Percentiles rank a stretch among this genome's conserved stretches.
Evolutionary conservation across 2,329 filamentous ascomycete species (phyloP).

Genomic region (Ophiostoma sp.): DNA sequence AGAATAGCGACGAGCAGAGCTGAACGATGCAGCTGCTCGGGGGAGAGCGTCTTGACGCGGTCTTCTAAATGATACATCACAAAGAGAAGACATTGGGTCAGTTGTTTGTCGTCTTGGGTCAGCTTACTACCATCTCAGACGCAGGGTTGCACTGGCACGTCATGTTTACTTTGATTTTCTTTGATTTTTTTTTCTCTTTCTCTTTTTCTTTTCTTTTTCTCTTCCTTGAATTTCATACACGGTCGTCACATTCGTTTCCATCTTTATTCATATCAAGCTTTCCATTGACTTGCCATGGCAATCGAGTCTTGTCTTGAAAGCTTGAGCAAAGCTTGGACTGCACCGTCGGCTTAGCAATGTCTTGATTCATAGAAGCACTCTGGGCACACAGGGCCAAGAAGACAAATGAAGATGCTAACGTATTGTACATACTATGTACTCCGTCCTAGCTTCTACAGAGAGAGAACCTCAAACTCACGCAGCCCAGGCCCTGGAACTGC

Average conservation of each 20-base stretch:
- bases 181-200: background rate
- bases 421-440: too few relatives aligned
- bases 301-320: background rate
- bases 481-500: background rate
- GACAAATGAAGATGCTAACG: background rate
- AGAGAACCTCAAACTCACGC: background rate
- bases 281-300: background rate
- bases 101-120: background rate
- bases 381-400: background rate
- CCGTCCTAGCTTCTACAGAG: too few relatives aligned
- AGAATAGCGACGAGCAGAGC: background rate
- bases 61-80: background rate
- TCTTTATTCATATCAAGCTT: too few relatives aligned
- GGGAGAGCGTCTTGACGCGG: too few relatives aligned
- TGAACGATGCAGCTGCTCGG: background rate
- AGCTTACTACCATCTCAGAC: slow-evolving; percentile 6
- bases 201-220: background rate
- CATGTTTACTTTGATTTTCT: slow-evolving; percentile 1
- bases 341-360: background rate
- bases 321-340: background rate
- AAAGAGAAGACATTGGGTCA: background rate
- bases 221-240: background rate
- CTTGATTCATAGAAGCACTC: background rate
- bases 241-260: background rate
- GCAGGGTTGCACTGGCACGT: slow-evolving; percentile 12